Evolutionary conservation across 768 basidiomycete genomes (phyloP), one percentile per base, ranked within the genome.

Genomic region (Pisolithus marmoratus): DNA sequence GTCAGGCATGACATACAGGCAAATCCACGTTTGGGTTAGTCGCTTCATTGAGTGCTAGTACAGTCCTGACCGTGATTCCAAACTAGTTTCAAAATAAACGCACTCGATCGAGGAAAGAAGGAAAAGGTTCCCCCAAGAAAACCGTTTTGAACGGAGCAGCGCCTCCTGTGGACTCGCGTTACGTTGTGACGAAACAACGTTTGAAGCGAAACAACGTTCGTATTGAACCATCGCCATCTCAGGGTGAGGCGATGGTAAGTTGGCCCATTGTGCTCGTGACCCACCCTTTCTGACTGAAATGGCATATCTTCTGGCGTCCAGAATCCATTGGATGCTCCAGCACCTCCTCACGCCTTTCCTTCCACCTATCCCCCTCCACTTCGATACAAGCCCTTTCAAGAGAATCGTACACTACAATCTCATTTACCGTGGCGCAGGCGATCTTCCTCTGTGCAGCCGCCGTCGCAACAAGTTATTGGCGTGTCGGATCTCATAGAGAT

Each of bases 1-100:
- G 43, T 70, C 75, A 0, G 57, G 59, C 27, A 80, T 81, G 78
- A 60, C 71, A 0, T 59, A 59, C 0, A 54, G 74, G 1, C 80
- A 82, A 52, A 79, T 82, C 5, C 75, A 78, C 58, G 75, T 80
- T 48, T 82, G 81, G 81, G 79, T 80, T 54, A 1, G 70, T 41
- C 12, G 38, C 31, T 26, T 17, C 46, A n/a, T 38, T 20, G 8
- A 22, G 24, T 17, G 38, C 3, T 19, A 36, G 12, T 38, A 2
- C 6, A 19, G 20, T 24, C 2, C 11, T 6, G 41, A 15, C n/a
- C 23, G 19, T 24, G 29, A 4, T 12, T 4, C 5, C 9, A 1
- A 9, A 6, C 14, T 46, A 82, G 80, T 82, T 82, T 48, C 80
- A 82, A 63, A 82, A 82, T 34, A 75, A 74, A 37, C 73, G 81